These are phyloP conservation scores for Margaritispora aquatica DNA, from an alignment of 495 filamentous ascomycete species.

Conservation along the genomic window DNA sequence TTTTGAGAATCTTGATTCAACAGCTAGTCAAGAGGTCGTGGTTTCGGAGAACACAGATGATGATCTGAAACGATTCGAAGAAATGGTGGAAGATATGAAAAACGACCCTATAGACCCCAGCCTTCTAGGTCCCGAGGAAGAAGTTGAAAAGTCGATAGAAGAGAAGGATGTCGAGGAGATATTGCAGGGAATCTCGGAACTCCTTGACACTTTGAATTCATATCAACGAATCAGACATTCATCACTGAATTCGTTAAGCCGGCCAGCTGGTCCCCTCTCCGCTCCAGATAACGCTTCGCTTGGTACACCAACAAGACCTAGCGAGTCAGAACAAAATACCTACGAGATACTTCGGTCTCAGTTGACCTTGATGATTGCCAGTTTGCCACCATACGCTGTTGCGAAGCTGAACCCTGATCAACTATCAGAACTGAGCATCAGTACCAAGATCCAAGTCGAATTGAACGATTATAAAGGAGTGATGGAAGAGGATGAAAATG, in stretches of 20 bases:
- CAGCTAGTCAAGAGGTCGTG: constrained; percentile 30
- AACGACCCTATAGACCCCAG: constrained; percentile 38
- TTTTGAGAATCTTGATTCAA: constrained; percentile 22
- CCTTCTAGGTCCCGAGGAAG: constrained; percentile 33
- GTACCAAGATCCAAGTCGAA: constrained; percentile 69
- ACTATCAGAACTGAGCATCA: constrained; percentile 73
- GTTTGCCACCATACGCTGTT: constrained; percentile 77
- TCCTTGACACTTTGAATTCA: constrained; percentile 79
- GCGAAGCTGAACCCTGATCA: constrained; percentile 82
- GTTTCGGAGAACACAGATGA: constrained; percentile 36
- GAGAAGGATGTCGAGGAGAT: constrained; percentile 67
- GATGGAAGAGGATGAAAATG: constrained; percentile 78
- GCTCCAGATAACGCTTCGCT: constrained; percentile 40
- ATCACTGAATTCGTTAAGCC: constrained; percentile 43
- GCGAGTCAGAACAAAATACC: constrained; percentile 59
- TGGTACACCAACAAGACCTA: constrained; percentile 41
- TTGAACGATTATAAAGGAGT: constrained; percentile 67
- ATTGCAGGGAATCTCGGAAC: constrained; percentile 70
- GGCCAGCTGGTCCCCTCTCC: constrained; percentile 35
- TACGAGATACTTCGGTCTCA: constrained; percentile 73
- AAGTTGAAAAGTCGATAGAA: constrained; percentile 41
- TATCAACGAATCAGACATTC: constrained; percentile 79
- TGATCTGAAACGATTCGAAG: constrained; percentile 28
- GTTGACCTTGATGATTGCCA: constrained; percentile 63
- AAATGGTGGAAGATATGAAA: constrained; percentile 14